A percentile compares a stretch with the other conserved stretches of the same genome.
Conservation (phyloP, 495 filamentous ascomycete genomes). For the Penicillium tannophilum region DNA sequence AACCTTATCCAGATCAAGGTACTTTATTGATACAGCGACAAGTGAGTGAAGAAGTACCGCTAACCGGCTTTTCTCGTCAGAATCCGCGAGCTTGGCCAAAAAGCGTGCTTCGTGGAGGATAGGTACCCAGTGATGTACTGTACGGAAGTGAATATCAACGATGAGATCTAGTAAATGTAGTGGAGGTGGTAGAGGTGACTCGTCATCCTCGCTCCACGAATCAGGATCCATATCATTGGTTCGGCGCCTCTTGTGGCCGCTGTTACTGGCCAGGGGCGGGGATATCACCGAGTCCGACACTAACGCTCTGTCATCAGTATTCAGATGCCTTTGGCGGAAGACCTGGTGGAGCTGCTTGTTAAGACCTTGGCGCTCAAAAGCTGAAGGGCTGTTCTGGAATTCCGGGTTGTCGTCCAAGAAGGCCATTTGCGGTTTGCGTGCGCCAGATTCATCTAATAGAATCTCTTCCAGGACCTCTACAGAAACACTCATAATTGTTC, state of each 20-base stretch:
- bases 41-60: background rate
- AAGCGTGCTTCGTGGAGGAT: background rate
- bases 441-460: conserved; percentile 18
- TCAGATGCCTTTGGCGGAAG: too few relatives aligned
- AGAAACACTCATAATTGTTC: background rate
- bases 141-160: background rate
- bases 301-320: background rate
- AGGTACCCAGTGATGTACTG: background rate
- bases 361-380: too few relatives aligned
- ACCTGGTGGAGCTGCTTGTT: too few relatives aligned
- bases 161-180: background rate
- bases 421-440: conserved; percentile 14
- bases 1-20: background rate
- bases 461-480: conserved; percentile 13
- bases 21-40: background rate
- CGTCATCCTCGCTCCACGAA: background rate
- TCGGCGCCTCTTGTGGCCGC: background rate
- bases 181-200: background rate
- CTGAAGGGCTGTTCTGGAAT: background rate
- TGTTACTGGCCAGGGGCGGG: background rate
- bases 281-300: background rate
- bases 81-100: background rate
- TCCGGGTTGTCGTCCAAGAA: background rate
- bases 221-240: background rate
- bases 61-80: background rate